Evolutionary conservation across 805 yeast genomes (phyloP).

Genomic region (Nakazawaea molendinolei): DNA sequence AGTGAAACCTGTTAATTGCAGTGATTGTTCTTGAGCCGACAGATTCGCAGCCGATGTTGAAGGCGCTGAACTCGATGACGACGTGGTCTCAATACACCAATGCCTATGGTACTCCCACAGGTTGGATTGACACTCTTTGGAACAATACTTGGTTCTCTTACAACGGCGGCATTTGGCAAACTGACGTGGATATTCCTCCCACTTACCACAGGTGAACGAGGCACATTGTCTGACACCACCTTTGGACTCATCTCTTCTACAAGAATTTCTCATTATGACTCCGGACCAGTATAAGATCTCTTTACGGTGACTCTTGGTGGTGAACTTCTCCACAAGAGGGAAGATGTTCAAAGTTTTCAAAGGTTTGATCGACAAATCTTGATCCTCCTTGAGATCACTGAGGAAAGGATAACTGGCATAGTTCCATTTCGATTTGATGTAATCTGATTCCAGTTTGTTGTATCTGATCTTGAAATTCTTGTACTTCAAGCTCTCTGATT

Average conservation of each 20-base stretch:
- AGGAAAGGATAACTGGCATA: conserved; percentile 30
- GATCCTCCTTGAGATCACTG: conserved; percentile 18
- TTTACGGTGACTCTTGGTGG: conserved; percentile 57
- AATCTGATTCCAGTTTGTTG: conserved; percentile 17
- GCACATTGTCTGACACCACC: conserved; percentile 96
- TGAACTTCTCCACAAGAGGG: conserved; percentile 88
- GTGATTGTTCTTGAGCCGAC: neutral
- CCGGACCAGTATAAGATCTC: conserved; percentile 96
- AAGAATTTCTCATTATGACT: conserved; percentile 94
- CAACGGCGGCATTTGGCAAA: conserved; percentile 94
- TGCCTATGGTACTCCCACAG: conserved; percentile 93
- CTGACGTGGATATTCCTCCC: conserved; percentile 88
- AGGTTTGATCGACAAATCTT: conserved; percentile 36
- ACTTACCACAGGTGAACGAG: conserved; percentile 82
- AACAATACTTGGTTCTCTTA: conserved; percentile 91
- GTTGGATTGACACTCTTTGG: conserved; percentile 81
- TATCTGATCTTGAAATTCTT: conserved; percentile 18
- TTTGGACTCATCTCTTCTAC: conserved; percentile 78
- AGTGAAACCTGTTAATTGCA: neutral
- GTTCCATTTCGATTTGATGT: conserved; percentile 31
- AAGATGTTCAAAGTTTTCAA: conserved; percentile 60
- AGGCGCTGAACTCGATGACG: conserved; percentile 19
- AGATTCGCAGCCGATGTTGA: conserved; percentile 8
- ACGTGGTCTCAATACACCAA: conserved; percentile 68
- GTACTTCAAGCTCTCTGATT: conserved; percentile 19